These are phyloP conservation scores for Furcasterigmium furcatum DNA, from an alignment of 2,329 filamentous ascomycete genomes.

Conservation along the genomic window DNA sequence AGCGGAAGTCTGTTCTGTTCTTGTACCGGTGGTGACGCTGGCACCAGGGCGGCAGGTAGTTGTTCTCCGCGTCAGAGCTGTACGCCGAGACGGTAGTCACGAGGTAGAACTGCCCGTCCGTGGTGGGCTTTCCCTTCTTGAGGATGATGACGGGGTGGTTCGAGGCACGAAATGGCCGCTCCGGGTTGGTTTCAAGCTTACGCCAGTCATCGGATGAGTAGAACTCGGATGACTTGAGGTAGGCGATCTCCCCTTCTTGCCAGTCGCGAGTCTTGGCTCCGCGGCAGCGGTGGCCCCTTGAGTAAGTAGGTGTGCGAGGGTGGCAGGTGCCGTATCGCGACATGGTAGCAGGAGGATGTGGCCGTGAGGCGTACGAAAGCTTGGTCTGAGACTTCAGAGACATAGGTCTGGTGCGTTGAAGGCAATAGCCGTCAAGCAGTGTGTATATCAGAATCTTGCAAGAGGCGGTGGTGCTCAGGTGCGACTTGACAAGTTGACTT, in stretches of 20 bases:
- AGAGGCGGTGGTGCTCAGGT: no score
- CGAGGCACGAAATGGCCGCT: slow-evolving; percentile 16
- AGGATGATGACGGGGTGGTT: slow-evolving; percentile 30
- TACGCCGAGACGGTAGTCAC: slow-evolving; percentile 30
- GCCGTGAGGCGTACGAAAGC: no score
- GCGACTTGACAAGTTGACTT: no score
- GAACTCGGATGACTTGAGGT: slow-evolving; percentile 14
- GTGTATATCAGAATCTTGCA: no score
- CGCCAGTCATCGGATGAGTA: slow-evolving; percentile 13
- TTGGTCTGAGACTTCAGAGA: no score
- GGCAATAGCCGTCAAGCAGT: no score
- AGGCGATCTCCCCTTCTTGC: slow-evolving; percentile 25
- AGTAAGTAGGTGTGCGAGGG: no score
- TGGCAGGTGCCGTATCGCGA: no score
- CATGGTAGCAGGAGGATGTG: no score
- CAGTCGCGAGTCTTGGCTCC: neutral
- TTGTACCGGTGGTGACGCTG: slow-evolving; percentile 19
- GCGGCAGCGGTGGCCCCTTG: no score
- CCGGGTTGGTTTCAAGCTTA: slow-evolving; percentile 13
- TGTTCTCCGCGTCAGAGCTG: slow-evolving; percentile 13
- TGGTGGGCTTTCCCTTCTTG: slow-evolving; percentile 6
- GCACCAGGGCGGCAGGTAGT: slow-evolving; percentile 24
- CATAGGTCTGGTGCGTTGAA: no score
- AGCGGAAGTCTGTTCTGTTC: slow-evolving; percentile 19
- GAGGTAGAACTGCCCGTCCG: slow-evolving; percentile 14